Conservation (phyloP, 179 eudicot genomes). For the Pouteria campechiana region DNA sequence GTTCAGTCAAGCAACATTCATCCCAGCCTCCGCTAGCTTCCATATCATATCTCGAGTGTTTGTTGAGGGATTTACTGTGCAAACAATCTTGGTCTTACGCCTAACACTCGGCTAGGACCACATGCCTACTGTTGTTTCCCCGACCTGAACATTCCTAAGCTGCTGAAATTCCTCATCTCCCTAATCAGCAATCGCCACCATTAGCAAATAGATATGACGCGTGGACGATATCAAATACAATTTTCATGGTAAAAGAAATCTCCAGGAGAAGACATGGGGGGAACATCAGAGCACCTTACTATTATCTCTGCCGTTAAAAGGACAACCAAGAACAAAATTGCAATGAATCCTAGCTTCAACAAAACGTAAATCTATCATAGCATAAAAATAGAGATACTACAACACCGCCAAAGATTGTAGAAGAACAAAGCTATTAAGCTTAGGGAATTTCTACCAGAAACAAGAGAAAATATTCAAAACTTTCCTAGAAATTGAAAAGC, state of each 20-base stretch:
- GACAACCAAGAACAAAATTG: background rate
- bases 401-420: background rate
- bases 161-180: constrained; percentile 34
- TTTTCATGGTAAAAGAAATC: background rate
- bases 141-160: no score
- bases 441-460: no score
- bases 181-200: constrained; percentile 13
- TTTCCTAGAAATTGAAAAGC: background rate
- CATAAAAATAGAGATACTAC: background rate
- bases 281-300: background rate
- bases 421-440: background rate
- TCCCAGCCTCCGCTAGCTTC: constrained; percentile 91
- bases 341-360: background rate
- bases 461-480: no score
- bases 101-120: constrained; percentile 42
- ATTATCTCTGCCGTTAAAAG: background rate
- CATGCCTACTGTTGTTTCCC: constrained; percentile 34
- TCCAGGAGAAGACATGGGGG: background rate
- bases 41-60: constrained; percentile 94
- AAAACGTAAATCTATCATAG: background rate
- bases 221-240: background rate
- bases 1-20: constrained; percentile 95
- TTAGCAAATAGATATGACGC: background rate
- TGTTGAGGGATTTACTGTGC: constrained; percentile 94
- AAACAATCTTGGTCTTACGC: constrained; percentile 92